Evolutionary conservation across 106 monocot genomes (phyloP).

Genomic region (Hemerocallis citrina): DNA sequence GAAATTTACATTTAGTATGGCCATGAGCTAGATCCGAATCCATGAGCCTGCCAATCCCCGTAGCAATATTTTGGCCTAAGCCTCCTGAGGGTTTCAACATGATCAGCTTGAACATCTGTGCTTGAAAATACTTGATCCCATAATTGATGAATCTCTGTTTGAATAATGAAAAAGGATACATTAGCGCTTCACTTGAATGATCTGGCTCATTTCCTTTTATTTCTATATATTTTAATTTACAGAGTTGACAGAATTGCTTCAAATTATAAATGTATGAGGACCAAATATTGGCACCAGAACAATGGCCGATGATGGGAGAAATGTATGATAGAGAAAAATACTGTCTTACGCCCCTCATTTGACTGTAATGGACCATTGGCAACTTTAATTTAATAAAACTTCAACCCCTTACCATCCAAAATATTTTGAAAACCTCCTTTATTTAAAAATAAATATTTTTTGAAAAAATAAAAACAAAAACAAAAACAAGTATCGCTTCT

Average conservation of each 20-base stretch:
- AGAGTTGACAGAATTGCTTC: background rate
- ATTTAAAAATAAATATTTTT: no score
- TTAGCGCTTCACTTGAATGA: background rate
- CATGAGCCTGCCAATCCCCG: slow-evolving; percentile 12
- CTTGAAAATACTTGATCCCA: slow-evolving; percentile 57
- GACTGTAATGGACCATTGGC: no score
- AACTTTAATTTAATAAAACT: no score
- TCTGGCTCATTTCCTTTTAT: background rate
- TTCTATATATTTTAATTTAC: background rate
- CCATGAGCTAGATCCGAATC: background rate
- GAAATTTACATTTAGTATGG: slow-evolving; percentile 1
- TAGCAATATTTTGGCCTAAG: slow-evolving; percentile 40
- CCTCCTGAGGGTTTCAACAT: slow-evolving; percentile 19
- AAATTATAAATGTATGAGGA: background rate
- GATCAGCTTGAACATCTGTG: slow-evolving; percentile 14
- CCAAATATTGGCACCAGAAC: background rate
- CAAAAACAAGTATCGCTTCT: no score
- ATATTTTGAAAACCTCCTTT: no score
- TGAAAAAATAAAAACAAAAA: no score
- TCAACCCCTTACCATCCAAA: no score
- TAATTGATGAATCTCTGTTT: slow-evolving; percentile 39
- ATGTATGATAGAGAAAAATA: background rate
- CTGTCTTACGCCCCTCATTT: no score
- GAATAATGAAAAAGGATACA: slow-evolving; percentile 3
- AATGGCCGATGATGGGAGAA: no score